These are phyloP conservation scores for Tetrahymena thermophila DNA, from an alignment of 73 alveolate genomes.

Conservation along the genomic window DNA sequence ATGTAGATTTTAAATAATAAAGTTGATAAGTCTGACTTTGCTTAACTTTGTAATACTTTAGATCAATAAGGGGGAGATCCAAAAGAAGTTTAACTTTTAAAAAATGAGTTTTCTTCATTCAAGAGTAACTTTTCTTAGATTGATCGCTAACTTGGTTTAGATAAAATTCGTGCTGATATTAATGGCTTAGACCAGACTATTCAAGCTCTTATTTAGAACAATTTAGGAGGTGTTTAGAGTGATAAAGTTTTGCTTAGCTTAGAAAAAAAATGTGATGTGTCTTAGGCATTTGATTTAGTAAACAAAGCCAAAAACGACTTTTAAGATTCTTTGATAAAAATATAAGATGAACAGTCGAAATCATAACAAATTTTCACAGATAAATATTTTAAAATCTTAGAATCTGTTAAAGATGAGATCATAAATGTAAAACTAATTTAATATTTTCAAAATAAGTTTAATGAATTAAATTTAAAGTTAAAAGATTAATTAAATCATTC, in stretches of 20 bases:
- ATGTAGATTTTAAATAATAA: slow-evolving; percentile 35
- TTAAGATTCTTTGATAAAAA: not conserved
- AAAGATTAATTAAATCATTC: not conserved
- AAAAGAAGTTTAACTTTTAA: not conserved
- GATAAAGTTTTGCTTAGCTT: not conserved
- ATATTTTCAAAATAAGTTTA: not conserved
- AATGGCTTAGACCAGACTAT: not conserved
- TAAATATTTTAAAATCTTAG: not conserved
- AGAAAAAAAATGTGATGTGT: not conserved
- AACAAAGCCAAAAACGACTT: not conserved
- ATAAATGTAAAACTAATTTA: not conserved
- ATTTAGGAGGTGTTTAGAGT: not conserved
- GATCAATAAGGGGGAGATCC: not conserved
- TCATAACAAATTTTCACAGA: not conserved
- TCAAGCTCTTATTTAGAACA: not conserved
- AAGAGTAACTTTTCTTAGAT: not conserved
- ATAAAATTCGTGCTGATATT: not conserved
- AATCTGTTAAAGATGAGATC: not conserved
- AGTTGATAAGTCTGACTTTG: slow-evolving; percentile 29
- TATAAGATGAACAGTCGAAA: not conserved
- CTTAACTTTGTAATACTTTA: not conserved
- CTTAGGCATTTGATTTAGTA: not conserved
- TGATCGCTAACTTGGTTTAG: not conserved
- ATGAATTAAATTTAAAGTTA: not conserved
- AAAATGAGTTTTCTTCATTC: not conserved